Percentiles rank a stretch among this genome's conserved stretches.
Conservation (phyloP, 805 yeast genomes). For the Barnettozyma salicaria region DNA sequence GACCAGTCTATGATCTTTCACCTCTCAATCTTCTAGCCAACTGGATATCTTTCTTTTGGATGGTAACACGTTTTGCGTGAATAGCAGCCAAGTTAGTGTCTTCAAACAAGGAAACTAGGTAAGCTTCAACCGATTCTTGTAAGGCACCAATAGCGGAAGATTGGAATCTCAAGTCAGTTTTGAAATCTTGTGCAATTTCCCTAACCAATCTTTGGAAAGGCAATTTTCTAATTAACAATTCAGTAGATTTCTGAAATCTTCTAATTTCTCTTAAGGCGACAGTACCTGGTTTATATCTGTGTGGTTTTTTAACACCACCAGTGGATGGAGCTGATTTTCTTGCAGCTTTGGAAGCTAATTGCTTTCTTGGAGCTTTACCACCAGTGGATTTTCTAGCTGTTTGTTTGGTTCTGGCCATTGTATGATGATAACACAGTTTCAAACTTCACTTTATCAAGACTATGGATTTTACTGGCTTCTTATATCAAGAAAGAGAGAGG, state of each 20-base stretch:
- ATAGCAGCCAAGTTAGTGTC: constrained; percentile 98
- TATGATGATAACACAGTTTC: constrained; percentile 11
- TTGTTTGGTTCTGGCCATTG: constrained; percentile 91
- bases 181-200: constrained; percentile 93
- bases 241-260: constrained; percentile 96
- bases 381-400: constrained; percentile 93
- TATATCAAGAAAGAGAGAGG: not conserved
- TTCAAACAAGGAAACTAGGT: constrained; percentile 91
- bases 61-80: constrained; percentile 98
- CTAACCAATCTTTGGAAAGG: constrained; percentile 97
- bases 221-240: constrained; percentile 87
- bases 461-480: no score
- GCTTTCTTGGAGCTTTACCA: constrained; percentile 96
- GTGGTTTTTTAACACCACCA: constrained; percentile 92
- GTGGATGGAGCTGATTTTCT: constrained; percentile 90
- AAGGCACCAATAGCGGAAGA: constrained; percentile 96
- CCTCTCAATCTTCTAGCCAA: constrained; percentile 98
- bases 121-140: constrained; percentile 98
- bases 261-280: constrained; percentile 95
- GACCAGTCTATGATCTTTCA: constrained; percentile 65
- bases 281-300: constrained; percentile 97
- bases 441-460: no score
- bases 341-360: constrained; percentile 86
- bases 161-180: constrained; percentile 92
- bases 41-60: constrained; percentile 97